Evolutionary conservation across 1,284 basidiomycete genomes (phyloP), one percentile per base, ranked within the genome.

Genomic region (Boletellus dicymbophilus): DNA sequence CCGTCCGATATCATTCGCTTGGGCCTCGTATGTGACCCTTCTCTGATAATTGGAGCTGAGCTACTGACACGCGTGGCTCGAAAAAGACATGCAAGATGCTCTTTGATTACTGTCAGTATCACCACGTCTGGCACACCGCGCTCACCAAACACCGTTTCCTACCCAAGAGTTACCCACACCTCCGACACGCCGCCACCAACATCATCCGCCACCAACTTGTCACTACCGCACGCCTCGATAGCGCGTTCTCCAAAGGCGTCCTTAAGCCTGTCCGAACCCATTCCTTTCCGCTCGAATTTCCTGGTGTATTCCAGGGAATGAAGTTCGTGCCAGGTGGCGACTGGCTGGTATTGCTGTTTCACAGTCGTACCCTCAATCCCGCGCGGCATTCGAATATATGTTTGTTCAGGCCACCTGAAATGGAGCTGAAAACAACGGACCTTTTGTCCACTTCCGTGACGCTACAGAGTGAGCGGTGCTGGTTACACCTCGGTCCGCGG

Each of bases 301-400:
- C 66, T 10, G 65, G 63, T 3, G 49, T 66, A 9, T 67, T 65
- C 40, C 66, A 67, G 47, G 63, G 63, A 31, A 43, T 65, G 49
- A 66, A 58, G 31, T 65, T 69, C 44, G 23, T 66, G 28, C 59
- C 66, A 6, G 66, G 63, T 5, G 57, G 54, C 31, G 53, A 64
- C 41, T 65, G 63, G 63, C 61, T 65, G 2, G 65, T 65, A 12
- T 40, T 65, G 10, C 53, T 67, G 16, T 65, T 65, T 39, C 66
- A 65, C 44, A 67, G 66, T 28, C 57, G 66, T 11, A 60, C 48
- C 20, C 63, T 67, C 27, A 67, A 67, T 36, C 66, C 63, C 16
- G 44, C 51, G 0, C 65, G 63, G 6, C 65, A 69, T 46, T 65
- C 66, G 1, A 65, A 65, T 8, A 46, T 65, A 10, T 69, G 66